Percentiles rank a stretch among this genome's conserved stretches.
phyloP scores from a whole-genome alignment of 495 filamentous ascomycete genomes.

The Collariella sp. region DNA sequence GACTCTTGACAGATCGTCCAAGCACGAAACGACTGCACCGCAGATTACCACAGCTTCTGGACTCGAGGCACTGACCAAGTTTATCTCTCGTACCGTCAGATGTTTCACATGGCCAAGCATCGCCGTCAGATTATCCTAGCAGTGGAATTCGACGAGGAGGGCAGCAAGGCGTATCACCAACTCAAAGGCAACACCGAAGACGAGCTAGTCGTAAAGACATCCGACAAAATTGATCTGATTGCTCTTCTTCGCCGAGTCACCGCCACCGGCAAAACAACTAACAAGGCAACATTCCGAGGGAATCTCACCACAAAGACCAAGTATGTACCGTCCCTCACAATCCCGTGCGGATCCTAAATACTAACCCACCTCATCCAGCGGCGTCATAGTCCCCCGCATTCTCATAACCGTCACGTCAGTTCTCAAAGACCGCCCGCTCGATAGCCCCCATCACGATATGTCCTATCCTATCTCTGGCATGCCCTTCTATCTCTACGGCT shows the following conservation, averaged over 20 bases:
- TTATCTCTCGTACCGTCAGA: constrained; percentile 8
- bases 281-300: background rate
- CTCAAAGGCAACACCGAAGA: constrained; percentile 11
- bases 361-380: background rate
- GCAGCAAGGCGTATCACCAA: background rate
- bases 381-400: constrained; percentile 8
- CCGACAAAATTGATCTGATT: constrained; percentile 2
- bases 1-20: background rate
- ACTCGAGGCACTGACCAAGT: constrained; percentile 2
- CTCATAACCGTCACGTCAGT: constrained; percentile 26
- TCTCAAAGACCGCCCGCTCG: background rate
- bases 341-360: background rate
- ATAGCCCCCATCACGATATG: constrained; percentile 19
- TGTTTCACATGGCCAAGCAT: constrained; percentile 20
- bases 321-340: background rate
- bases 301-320: constrained; percentile 8
- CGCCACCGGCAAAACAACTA: background rate
- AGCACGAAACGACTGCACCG: constrained; percentile 7
- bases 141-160: constrained; percentile 1
- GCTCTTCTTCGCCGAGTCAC: constrained; percentile 4
- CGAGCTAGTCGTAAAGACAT: constrained; percentile 8
- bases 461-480: constrained; percentile 29
- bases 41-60: constrained; percentile 17
- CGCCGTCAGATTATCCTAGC: constrained; percentile 12
- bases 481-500: constrained; percentile 43